Evolutionary conservation across 2,329 filamentous ascomycete genomes (phyloP).

Genomic region (Claviceps digitariae): DNA sequence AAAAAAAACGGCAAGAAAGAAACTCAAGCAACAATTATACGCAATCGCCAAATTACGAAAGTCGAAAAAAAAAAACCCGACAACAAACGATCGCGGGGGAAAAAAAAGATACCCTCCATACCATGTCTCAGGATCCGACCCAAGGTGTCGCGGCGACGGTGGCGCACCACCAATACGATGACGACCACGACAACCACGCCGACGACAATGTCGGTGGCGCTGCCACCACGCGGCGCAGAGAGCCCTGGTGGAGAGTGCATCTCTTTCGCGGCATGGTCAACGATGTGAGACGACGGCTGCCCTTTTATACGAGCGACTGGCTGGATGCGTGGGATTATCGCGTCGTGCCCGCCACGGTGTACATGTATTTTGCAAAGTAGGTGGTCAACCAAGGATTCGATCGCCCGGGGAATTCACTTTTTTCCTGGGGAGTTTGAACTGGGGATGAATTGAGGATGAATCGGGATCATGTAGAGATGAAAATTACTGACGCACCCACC

Average conservation of each 20-base stretch:
- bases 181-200: background rate
- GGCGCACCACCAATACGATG: background rate
- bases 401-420: no score
- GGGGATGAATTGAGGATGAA: background rate
- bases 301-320: slow-evolving; percentile 76
- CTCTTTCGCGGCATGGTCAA: slow-evolving; percentile 69
- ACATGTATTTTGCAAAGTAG: slow-evolving; percentile 94
- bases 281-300: slow-evolving; percentile 59
- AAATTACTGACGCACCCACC: background rate
- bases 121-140: background rate
- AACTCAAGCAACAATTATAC: no score
- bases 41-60: no score
- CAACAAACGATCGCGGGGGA: background rate
- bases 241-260: slow-evolving; percentile 58
- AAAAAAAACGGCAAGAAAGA: background rate
- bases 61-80: background rate
- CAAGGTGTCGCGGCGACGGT: background rate
- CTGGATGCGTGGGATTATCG: slow-evolving; percentile 81
- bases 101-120: background rate
- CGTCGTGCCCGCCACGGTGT: slow-evolving; percentile 73
- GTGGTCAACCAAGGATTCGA: slow-evolving; percentile 10
- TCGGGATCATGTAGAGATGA: no score
- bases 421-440: no score
- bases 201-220: background rate
- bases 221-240: background rate